Conservation (phyloP, 1,284 basidiomycete species). For the Cerrena zonata region DNA sequence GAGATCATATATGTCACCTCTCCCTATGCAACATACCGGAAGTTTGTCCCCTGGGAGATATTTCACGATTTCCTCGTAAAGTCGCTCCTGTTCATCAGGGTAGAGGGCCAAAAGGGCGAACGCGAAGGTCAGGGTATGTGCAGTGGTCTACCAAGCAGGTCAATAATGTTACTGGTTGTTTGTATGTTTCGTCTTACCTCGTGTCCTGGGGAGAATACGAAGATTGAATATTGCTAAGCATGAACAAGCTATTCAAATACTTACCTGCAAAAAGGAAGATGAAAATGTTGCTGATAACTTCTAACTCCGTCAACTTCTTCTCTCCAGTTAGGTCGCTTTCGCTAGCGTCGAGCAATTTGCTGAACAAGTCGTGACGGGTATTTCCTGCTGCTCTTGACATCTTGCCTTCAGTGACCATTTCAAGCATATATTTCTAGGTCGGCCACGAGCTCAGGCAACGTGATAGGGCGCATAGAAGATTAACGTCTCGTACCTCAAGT, state of each 20-base stretch:
- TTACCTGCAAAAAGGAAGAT: no score
- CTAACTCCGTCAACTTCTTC: constrained; percentile 41
- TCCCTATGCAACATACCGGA: constrained; percentile 31
- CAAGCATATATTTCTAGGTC: not conserved
- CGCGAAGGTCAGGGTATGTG: constrained; percentile 49
- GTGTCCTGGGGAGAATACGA: constrained; percentile 46
- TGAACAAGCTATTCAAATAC: constrained; percentile 43
- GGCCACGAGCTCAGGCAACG: not conserved
- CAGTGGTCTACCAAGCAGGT: constrained; percentile 36
- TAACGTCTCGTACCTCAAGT: not conserved
- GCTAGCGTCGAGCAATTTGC: constrained; percentile 47
- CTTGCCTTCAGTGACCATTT: constrained; percentile 7
- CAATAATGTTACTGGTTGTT: not conserved
- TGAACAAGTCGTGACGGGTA: constrained; percentile 52
- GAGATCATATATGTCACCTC: no score
- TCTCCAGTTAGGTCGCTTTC: no score
- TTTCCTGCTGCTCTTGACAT: constrained; percentile 28
- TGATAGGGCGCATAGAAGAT: not conserved
- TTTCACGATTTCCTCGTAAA: constrained; percentile 43
- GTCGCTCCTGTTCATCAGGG: constrained; percentile 52
- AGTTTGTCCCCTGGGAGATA: constrained; percentile 37
- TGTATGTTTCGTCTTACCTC: constrained; percentile 36
- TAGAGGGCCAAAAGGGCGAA: constrained; percentile 46
- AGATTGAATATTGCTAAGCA: no score
- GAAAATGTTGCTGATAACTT: constrained; percentile 52